Base-by-base conservation (phyloP, 176 grass and related monocot species). In the Urochloa ruziziensis region DNA sequence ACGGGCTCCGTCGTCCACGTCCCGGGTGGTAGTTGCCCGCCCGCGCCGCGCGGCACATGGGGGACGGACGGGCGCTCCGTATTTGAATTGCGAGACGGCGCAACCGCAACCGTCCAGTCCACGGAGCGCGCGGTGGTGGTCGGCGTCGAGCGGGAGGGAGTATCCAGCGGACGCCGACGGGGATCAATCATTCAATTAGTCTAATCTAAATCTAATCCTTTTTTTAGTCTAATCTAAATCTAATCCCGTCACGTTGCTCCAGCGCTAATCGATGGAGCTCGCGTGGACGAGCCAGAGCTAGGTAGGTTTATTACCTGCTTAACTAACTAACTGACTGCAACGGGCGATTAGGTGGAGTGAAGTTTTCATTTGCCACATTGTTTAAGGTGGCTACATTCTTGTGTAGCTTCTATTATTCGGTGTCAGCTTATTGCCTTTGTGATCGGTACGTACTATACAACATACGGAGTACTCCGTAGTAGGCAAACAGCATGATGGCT, bases 1-100 rank as follows among this genome's bases (percentile, higher is more conserved):
- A 56, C 53, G 28, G 47, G 4, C 21, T 32, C 44, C 60, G 47
- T 49, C 6, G 19, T n/a, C 61, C 61, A 35, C 43, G 0, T 27
- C 42, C 40, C 40, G 67, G 52, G 1, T 13, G 27, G 37, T 72
- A 59, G 83, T 49, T 79, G 39, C 25, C 1, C 5, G 21, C 17
- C 21, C 3, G 17, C 83, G 24, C 75, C 44, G 67, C 80, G 44
- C 74, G 59, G 87, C 82, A 80, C 75, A 80, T 80, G 78, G 77
- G 69, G 70, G 60, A 56, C 10, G 77, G 14, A 30, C 6, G 36
- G 36, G 2, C 3, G 68, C 43, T 29, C 12, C 0, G 23, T 46
- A 28, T 51, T 54, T 64, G 66, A 21, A 54, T 34, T 2, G 81
- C 66, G 21, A 40, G 64, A 35, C 74, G 66, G 54, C 67, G 74